These are phyloP conservation scores for Cercophora samala DNA, from an alignment of 495 filamentous ascomycete species.

Conservation along the genomic window DNA sequence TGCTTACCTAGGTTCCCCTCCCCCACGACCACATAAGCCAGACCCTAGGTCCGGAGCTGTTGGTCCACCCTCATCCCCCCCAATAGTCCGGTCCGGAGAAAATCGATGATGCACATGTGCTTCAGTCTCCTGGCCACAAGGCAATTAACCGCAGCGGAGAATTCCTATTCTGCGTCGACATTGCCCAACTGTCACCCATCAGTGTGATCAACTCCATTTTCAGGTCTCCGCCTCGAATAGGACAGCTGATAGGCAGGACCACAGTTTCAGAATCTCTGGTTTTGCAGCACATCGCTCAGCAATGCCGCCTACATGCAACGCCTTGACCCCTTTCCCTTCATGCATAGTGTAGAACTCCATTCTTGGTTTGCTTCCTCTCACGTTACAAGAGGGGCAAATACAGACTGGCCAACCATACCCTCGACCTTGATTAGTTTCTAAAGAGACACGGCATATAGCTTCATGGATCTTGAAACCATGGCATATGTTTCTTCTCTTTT, in stretches of 20 bases:
- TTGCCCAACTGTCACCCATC: not conserved
- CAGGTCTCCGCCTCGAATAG: not conserved
- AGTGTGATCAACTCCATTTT: not conserved
- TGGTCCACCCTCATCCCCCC: not conserved
- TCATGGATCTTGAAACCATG: not conserved
- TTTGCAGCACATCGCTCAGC: not conserved
- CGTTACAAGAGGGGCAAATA: no score
- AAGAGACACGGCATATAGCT: not conserved
- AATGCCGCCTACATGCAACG: not conserved
- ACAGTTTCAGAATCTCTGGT: not conserved
- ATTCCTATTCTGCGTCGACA: not conserved
- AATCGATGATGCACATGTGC: not conserved
- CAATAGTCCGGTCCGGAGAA: not conserved
- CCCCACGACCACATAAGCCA: not conserved
- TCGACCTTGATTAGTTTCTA: not conserved
- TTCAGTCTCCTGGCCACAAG: no score
- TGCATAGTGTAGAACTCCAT: not conserved
- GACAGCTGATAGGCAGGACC: slow-evolving; percentile 1
- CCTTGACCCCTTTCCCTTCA: slow-evolving; percentile 1
- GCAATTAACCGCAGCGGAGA: not conserved
- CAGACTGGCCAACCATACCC: no score
- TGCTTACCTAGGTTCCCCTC: not conserved
- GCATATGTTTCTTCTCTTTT: not conserved
- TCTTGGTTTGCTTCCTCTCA: no score
- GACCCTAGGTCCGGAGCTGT: not conserved